Percentiles rank a stretch among this genome's conserved stretches.
Evolutionary conservation across 129 eudicot genomes (phyloP).

Genomic region (Saussurea involucrata): DNA sequence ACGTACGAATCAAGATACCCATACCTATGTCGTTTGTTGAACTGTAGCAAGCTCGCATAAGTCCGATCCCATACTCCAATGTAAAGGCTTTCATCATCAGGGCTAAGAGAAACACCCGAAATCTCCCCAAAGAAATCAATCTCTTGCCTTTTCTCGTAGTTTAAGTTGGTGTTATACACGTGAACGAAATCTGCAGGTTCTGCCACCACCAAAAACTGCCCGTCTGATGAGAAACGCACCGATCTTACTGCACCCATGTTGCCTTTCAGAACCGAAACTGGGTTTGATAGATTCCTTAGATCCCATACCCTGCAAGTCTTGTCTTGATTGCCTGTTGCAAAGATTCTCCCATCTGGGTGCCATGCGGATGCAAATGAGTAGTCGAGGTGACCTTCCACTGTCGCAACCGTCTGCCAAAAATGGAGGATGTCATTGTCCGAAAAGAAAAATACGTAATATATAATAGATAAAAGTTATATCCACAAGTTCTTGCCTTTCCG

Average conservation of each 20-base stretch:
- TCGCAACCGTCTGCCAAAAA: conserved; percentile 51
- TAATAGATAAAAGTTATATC: neutral
- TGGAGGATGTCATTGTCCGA: neutral
- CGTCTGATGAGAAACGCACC: conserved; percentile 73
- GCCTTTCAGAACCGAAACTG: conserved; percentile 63
- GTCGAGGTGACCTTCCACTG: conserved; percentile 76
- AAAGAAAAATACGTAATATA: neutral
- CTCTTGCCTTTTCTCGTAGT: conserved; percentile 58
- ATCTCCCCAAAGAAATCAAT: conserved; percentile 90
- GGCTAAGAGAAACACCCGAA: conserved; percentile 76
- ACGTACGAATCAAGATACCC: conserved; percentile 52
- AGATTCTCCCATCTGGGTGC: conserved; percentile 60
- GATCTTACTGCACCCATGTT: conserved; percentile 88
- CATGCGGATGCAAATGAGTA: conserved; percentile 89
- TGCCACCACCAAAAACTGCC: conserved; percentile 67
- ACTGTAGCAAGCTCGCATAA: conserved; percentile 78
- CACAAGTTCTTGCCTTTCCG: conserved; percentile 61
- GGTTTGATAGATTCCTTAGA: conserved; percentile 48
- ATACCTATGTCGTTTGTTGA: conserved; percentile 36
- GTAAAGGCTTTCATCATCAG: conserved; percentile 65
- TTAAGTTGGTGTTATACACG: conserved; percentile 39
- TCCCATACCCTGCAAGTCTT: conserved; percentile 94
- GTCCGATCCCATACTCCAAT: conserved; percentile 90
- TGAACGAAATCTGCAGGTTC: conserved; percentile 96
- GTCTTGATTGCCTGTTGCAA: conserved; percentile 92